These are phyloP conservation scores for Saccharomyces hybrid DNA, from an alignment of 1,139 yeast species.

Conservation along the genomic window DNA sequence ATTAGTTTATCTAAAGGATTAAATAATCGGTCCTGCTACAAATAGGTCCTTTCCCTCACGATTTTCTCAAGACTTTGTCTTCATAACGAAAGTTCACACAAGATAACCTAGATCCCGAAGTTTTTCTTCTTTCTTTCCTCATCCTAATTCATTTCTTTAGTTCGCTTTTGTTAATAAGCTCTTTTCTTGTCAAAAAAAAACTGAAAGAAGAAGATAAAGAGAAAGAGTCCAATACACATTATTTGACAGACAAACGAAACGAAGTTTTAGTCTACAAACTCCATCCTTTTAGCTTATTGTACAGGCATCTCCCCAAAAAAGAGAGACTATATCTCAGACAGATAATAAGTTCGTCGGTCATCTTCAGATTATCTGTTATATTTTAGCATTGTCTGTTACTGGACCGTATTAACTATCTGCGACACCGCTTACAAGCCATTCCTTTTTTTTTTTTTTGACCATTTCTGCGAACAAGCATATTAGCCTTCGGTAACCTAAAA, in stretches of 20 bases:
- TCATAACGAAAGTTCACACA: neutral
- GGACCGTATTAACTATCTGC: neutral
- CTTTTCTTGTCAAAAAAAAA: neutral
- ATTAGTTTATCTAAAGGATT: neutral
- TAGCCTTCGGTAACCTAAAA: neutral
- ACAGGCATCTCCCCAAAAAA: too few relatives aligned
- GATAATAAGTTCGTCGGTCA: neutral
- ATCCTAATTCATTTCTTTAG: neutral
- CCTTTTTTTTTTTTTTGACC: neutral
- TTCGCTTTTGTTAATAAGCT: neutral
- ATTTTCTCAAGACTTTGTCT: neutral
- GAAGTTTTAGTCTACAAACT: neutral
- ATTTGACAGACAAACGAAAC: neutral
- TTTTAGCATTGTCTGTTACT: neutral
- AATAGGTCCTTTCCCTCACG: neutral
- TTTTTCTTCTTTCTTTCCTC: neutral
- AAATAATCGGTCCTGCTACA: neutral
- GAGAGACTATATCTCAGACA: neutral
- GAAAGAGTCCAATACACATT: neutral
- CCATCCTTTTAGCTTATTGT: neutral
- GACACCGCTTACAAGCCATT: neutral
- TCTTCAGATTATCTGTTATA: neutral
- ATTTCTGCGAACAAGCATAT: neutral
- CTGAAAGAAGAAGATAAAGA: neutral
- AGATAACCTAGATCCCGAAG: neutral